Conservation (phyloP, 805 yeast species). For the Zygosaccharomyces lentus region DNA sequence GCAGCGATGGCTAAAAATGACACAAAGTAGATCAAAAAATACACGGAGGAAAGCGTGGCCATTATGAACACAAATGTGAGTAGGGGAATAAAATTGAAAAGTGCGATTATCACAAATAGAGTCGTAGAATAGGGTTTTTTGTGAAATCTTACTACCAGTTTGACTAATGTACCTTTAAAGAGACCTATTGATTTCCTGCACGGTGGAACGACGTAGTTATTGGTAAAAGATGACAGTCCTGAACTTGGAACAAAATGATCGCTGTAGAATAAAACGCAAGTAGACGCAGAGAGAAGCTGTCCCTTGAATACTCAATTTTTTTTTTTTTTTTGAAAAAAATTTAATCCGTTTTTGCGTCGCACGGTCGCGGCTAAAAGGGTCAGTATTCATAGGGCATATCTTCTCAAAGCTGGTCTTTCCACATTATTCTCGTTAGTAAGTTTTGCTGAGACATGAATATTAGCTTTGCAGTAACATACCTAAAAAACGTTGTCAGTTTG, state of each 20-base stretch:
- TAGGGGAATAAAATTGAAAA: conserved; percentile 7
- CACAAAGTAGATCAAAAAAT: conserved; percentile 23
- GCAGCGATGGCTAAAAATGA: conserved; percentile 22
- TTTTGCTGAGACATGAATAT: neutral
- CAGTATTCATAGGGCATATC: neutral
- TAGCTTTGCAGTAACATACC: conserved; percentile 19
- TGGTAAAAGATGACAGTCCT: conserved; percentile 2
- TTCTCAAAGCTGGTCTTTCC: neutral
- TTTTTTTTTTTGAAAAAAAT: neutral
- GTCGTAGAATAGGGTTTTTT: conserved; percentile 23
- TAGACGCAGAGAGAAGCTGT: neutral
- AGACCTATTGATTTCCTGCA: conserved; percentile 5
- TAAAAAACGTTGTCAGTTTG: conserved; percentile 14
- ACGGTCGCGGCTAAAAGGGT: neutral
- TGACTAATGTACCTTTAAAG: conserved; percentile 2
- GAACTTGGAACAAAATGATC: conserved; percentile 1
- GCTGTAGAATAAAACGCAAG: neutral
- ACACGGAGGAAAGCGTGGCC: conserved; percentile 22
- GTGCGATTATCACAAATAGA: conserved; percentile 11
- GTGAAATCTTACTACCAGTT: conserved; percentile 13
- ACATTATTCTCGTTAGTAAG: neutral
- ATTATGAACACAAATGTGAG: conserved; percentile 16
- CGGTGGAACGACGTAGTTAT: conserved; percentile 3
- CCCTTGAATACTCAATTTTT: neutral
- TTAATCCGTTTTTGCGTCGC: conserved; percentile 4